A percentile compares a stretch with the other conserved stretches of the same genome.
Conservation (phyloP, 2,329 filamentous ascomycete genomes). For the Ceratocystis cacaofunesta region DNA sequence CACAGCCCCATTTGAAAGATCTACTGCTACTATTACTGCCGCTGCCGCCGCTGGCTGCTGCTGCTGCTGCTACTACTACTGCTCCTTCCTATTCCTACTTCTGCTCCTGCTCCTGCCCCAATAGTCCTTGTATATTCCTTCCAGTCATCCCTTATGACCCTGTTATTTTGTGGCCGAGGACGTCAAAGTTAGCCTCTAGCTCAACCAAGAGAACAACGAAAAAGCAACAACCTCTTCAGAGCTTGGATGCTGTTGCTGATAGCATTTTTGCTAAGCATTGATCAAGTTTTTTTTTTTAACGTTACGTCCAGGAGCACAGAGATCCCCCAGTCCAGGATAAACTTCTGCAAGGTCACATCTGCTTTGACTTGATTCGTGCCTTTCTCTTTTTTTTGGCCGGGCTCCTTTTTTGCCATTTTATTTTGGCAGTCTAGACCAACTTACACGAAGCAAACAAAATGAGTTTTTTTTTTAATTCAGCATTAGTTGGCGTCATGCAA, state of each 20-base stretch:
- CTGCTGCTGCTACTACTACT: no score
- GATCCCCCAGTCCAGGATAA: neutral
- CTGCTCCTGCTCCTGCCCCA: no score
- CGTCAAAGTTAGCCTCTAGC: neutral
- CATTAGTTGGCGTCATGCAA: neutral
- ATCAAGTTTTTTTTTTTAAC: neutral
- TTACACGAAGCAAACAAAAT: neutral
- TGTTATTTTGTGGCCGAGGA: no score
- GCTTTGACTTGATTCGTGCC: neutral
- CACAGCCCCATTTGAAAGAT: no score
- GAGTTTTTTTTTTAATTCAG: neutral
- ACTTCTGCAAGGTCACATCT: neutral
- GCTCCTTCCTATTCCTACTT: no score
- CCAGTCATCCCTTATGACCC: no score
- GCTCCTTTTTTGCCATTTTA: neutral
- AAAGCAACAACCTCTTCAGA: neutral
- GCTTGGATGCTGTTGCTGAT: neutral
- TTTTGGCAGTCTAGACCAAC: neutral
- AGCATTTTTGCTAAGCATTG: neutral
- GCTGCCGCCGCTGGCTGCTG: no score
- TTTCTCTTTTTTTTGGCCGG: neutral
- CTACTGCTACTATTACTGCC: no score
- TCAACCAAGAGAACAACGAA: neutral
- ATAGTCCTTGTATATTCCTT: no score
- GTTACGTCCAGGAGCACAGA: constrained; percentile 4